Evolutionary conservation across 768 basidiomycete genomes (phyloP), one percentile per base, ranked within the genome.

Genomic region (Mycena chlorophos): DNA sequence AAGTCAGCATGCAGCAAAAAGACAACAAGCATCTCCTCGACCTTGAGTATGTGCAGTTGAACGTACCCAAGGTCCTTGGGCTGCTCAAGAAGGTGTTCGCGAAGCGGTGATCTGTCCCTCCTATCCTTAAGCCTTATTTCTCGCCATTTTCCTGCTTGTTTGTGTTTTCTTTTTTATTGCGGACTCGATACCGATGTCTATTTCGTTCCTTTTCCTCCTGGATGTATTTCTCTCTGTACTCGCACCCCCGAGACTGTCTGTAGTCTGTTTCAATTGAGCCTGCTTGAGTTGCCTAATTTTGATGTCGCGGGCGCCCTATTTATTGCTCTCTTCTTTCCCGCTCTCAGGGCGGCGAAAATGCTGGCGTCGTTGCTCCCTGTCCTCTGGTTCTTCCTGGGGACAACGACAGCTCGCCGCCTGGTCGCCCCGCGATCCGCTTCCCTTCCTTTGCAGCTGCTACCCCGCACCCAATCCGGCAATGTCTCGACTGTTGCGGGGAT

Each of bases 1-100:
- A 37, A 58, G 29, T 25, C 26, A 23, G 52, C 37, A 51, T 52
- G 66, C 67, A 98, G 94, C 96, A 98, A 93, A 97, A 98, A 76
- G 96, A 99, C 72, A 95, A 96, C 75, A 95, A 98, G 66, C 93
- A 95, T 66, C 78, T 95, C 29, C 75, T 99, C 60, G 97, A 99
- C 75, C 78, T 99, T 60, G 97, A 98, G 75, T 98, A 99, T 68
- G 96, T 98, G 54, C 93, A 97, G 72, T 77, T 98, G 59, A 96
- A 97, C 69, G 96, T 98, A 26, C 91, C 92, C 0, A 98, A 98
- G 73, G 93, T 97, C 47, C 78, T 97, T 30, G 89, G 85, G 27
- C 81, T 97, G 52, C 78, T 96, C 66, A 96, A 93, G 80, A 96
- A 96, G 77, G 93, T 96, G 60, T 93, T 94, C 67, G 87, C 88